Evolutionary conservation across 192 early-diverging fungal species (phyloP), one percentile per base, ranked within the genome.

Genomic region (Gryganskiella cystojenkinii): DNA sequence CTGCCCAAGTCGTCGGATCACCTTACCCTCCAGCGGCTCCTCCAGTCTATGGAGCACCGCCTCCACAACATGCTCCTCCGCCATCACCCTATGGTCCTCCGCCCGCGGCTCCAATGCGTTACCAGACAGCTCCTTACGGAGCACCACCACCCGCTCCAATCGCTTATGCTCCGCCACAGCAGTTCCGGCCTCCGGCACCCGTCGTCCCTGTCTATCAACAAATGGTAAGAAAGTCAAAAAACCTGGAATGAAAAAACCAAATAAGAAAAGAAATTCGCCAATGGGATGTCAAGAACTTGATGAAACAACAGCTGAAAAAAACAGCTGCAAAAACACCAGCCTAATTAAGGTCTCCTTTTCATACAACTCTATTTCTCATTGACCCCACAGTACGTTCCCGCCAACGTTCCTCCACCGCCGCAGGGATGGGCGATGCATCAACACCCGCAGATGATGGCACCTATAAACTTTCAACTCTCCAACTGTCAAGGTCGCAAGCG

Each of bases 401-500:
- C 44, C 3, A 15, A 25, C 2, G 64, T 63, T 3, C 57, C 68
- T 35, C 54, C 68, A 22, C 65, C 72, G 14, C 69, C 71, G 8
- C 57, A 61, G 35, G 68, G 67, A 17, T 75, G 61, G 60, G 67
- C 53, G 17, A 50, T 70, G 14, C 56, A 56, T 2, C 42, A 71
- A 33, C 55, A 56, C 37, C 59, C 68, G 17, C 54, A 80, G 25
- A 15, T 47, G 33, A 37, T 67, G 9, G 71, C 81, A 17, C 71
- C 75, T 0, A n/a, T 34, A 13, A 58, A 80, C 24, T 86, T 84
- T 40, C 64, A 85, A 45, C 61, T 89, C 13, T 87, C 85, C 13
- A 87, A 82, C 54, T 89, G 87, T 69, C 80, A 83, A 43, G 92
- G 92, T 28, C 85, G 90, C 52, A 92, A 93, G 82, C 84, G 88